phyloP scores from a whole-genome alignment of 1,284 basidiomycete species.

The Exobasidium cylindrosporum region DNA sequence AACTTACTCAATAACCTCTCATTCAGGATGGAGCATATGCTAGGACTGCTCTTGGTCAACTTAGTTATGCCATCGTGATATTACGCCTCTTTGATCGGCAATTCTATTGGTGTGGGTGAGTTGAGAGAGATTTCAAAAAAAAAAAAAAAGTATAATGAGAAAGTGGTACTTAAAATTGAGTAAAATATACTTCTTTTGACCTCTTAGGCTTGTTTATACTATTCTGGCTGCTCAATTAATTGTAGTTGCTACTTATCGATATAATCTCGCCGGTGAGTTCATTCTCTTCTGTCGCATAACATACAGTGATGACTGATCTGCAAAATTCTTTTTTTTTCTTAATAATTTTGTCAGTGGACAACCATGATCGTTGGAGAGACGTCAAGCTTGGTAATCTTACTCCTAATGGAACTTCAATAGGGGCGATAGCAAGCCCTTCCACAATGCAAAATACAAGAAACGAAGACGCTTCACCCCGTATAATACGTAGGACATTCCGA shows the following conservation, averaged over 20 bases:
- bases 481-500: not conserved
- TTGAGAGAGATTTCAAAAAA: no score
- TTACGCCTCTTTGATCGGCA: slow-evolving; percentile 65
- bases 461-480: not conserved
- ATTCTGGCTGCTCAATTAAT: slow-evolving; percentile 9
- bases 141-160: no score
- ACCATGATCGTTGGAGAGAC: not conserved
- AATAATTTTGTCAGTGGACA: not conserved
- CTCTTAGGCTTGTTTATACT: slow-evolving; percentile 4
- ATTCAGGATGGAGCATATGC: slow-evolving; percentile 68
- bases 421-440: not conserved
- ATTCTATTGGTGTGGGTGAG: slow-evolving; percentile 31
- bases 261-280: slow-evolving; percentile 7
- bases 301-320: not conserved
- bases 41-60: slow-evolving; percentile 69
- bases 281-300: not conserved
- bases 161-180: no score
- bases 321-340: not conserved
- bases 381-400: not conserved
- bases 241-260: slow-evolving; percentile 4
- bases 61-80: slow-evolving; percentile 72
- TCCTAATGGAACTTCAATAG: not conserved
- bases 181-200: no score
- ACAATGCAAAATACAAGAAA: not conserved
- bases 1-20: not conserved